Percentiles rank a stretch among this genome's conserved stretches.
Evolutionary conservation across 2,329 filamentous ascomycete genomes (phyloP).

Genomic region (Paraconiothyrium brasiliense): DNA sequence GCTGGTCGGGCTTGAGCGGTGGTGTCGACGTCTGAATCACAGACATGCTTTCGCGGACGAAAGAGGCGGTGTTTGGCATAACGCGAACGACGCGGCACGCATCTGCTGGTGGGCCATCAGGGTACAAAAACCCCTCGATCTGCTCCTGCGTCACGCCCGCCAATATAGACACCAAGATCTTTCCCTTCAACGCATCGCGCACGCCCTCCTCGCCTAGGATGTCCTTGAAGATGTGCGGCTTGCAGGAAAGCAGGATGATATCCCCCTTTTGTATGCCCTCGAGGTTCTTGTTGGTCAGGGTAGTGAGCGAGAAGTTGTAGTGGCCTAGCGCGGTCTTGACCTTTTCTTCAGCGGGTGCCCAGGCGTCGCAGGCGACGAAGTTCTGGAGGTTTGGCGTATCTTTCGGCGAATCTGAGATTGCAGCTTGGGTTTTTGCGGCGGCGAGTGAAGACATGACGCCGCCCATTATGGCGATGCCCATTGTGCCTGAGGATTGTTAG

Average conservation of each 20-base stretch:
- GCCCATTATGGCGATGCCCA: conserved; percentile 85
- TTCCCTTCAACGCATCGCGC: conserved; percentile 76
- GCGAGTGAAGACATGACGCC: conserved; percentile 79
- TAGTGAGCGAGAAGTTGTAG: conserved; percentile 69
- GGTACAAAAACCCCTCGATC: conserved; percentile 71
- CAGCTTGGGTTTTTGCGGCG: conserved; percentile 47
- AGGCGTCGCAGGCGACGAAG: conserved; percentile 84
- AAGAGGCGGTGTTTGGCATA: conserved; percentile 85
- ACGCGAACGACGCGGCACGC: conserved; percentile 76
- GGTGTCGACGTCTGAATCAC: conserved; percentile 73
- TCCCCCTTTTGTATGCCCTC: conserved; percentile 73
- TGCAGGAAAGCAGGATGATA: conserved; percentile 81
- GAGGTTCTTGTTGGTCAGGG: conserved; percentile 78
- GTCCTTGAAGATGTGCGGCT: conserved; percentile 76
- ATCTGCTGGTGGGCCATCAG: conserved; percentile 58
- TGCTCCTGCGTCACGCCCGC: conserved; percentile 78
- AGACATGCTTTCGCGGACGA: conserved; percentile 82
- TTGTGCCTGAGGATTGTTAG: conserved; percentile 67
- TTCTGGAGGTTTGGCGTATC: conserved; percentile 64
- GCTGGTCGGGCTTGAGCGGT: conserved; percentile 63
- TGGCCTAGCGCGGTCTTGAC: conserved; percentile 72
- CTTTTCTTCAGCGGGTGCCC: conserved; percentile 72
- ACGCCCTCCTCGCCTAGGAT: conserved; percentile 75
- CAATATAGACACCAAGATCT: conserved; percentile 82
- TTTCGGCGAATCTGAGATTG: conserved; percentile 54